Base-by-base conservation (phyloP, 1,284 basidiomycete genomes). In the Microbotryomycetes sp. region DNA sequence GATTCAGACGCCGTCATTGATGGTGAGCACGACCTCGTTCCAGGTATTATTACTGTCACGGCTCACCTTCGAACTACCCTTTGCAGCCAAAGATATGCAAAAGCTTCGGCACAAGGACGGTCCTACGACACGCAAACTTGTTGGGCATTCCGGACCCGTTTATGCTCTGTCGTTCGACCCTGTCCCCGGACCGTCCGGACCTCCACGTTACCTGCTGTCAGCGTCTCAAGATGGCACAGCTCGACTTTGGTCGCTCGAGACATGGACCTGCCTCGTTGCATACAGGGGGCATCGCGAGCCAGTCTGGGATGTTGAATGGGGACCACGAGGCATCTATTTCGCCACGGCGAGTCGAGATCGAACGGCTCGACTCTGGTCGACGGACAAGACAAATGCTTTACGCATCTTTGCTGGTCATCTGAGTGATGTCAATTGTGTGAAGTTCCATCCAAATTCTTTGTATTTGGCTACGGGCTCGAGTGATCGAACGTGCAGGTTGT, bases 281-380 rank as follows among this genome's bases (percentile, higher is more conserved):
- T 99, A 94, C 75, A 83, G 92, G 23, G 96, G 96, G 0, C 96
- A 99, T 73, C 87, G 94, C 74, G 93, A 96, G 75, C 93, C 96
- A 0, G 86, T 99, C 0, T 99, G 96, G 96, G 93, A 97, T 71
- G 91, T 96, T 9, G 87, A 97, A 74, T 99, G 96, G 96, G 92
- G 89, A 68, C 93, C 94, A 6, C 84, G 91, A 79, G 94, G 96
- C 5, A 86, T 94, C n/a, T 97, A 98, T 78, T 99, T 99, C 76
- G 94, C 94, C 0, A 94, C 91, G 14, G 92, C 85, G 5, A 93
- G 91, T 73, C 81, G 94, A 54, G 96, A 99, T 77, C 81, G 90
- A 65, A 97, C 96, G 2, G 96, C 96, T 0, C 82, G 94, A 69
- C 80, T 99, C 49, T 99, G 96, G 96, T 91, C 88, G 31, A 93